Evolutionary conservation across 805 yeast genomes (phyloP), one percentile per base, ranked within the genome.

Genomic region (Lipomyces spencermartinsiae): DNA sequence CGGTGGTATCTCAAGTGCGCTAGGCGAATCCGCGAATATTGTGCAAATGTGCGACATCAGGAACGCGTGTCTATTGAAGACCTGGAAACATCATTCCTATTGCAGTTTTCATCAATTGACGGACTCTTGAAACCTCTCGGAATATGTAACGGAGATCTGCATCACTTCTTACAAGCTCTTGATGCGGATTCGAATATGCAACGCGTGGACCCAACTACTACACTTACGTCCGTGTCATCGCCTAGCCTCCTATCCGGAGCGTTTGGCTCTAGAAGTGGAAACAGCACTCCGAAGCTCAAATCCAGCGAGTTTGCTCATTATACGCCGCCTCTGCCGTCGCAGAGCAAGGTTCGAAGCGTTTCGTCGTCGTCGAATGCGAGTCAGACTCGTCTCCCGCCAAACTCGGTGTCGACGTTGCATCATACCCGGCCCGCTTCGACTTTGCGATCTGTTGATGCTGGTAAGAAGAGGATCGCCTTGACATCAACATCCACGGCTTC

Each of bases 21-120:
- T 37, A 59, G 57, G 14, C 34, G 68, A 16, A 22, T 67, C 14
- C 53, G 65, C 25, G 55, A 56, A 3, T 58, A 37, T 33, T 53
- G 61, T 9, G 33, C 51, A 12, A 57, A 35, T 4, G 10, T 16
- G 25, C 25, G 35, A 29, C 8, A 51, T 19, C 59, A 39, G 35
- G 37, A 29, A 22, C 31, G 51, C 10, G 8, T 58, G 1, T 16
- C 61, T 16, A 46, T 37, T 19, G 70, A 61, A 7, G 70, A 67
- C 35, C 62, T 68, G 5, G 70, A 68, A 58, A 55, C 43, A 43
- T 56, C 60, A 19, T 68, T 62, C 37, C 29, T 59, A 29, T 34
- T 68, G 25, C 46, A 51, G 59, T 62, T 29, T 25, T 35, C 71
- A 4, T 10, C 65, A 2, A 55, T 61, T 31, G 66, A 61, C 10